These are phyloP conservation scores for Iris pallida DNA, from an alignment of 116 monocot genomes.

Conservation along the genomic window DNA sequence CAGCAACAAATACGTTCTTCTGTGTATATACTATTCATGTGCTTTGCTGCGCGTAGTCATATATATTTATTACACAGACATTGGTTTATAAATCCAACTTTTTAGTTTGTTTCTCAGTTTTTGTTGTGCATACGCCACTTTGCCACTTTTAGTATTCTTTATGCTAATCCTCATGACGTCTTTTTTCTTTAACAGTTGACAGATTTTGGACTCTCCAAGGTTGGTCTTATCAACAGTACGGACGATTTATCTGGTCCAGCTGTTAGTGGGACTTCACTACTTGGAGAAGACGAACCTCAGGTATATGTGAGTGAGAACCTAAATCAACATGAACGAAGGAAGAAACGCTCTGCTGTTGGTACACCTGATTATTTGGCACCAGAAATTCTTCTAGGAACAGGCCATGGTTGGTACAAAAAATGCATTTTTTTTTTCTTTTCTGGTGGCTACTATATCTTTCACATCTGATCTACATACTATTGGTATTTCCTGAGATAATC, in stretches of 20 bases:
- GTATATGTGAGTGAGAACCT: slow-evolving; percentile 46
- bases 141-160: background rate
- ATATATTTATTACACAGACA: too few species aligned
- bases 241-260: slow-evolving; percentile 86
- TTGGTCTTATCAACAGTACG: slow-evolving; percentile 93
- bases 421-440: slow-evolving; percentile 24
- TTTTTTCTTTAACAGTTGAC: slow-evolving; percentile 53
- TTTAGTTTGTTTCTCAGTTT: too few species aligned
- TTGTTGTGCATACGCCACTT: too few species aligned
- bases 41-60: background rate
- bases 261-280: slow-evolving; percentile 74
- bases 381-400: slow-evolving; percentile 96
- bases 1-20: too few species aligned
- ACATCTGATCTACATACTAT: background rate
- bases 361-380: slow-evolving; percentile 99
- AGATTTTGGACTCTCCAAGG: slow-evolving; percentile 95
- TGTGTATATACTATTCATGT: too few species aligned
- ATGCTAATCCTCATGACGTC: background rate
- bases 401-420: slow-evolving; percentile 72
- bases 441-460: too few species aligned
- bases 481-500: background rate
- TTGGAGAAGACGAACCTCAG: slow-evolving; percentile 92
- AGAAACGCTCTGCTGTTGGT: slow-evolving; percentile 97
- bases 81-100: too few species aligned
- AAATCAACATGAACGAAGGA: slow-evolving; percentile 71